Evolutionary conservation across 805 yeast genomes (phyloP), one percentile per base, ranked within the genome.

Genomic region (Metschnikowia orientalis): DNA sequence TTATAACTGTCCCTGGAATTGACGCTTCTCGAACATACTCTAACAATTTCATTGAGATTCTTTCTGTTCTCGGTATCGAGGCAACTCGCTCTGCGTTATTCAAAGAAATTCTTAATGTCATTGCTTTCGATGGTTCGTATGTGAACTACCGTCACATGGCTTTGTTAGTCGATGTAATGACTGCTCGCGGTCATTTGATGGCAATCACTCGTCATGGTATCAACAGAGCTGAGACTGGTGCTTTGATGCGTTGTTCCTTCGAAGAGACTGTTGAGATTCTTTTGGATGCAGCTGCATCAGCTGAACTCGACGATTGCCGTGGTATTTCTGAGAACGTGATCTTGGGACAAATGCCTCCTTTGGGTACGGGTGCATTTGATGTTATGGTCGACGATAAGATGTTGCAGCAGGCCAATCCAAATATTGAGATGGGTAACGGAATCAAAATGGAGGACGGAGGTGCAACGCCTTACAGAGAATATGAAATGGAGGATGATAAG

Each of bases 141-240:
- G 99, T 92, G 42, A 92, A 92, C 64, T 92, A 92, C 67, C 81
- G 99, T 67, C 99, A 92, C 55, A 82, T 92, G 92, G 97, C 99
- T 4, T 69, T 92, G 51, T 73, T 92, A 51, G 97, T 92, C 38
- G 99, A 92, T 69, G 94, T 89, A 23, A 92, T 92, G 99, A 92
- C 99, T 2, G 85, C 95, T 23, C 81, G 95, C 56, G 99, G 99
- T 54, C 95, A 90, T 56, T 72, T 92, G 61, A 90, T 94, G 85
- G 97, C 99, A 24, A 89, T 92, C 53, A 90, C 97, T 26, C 94
- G 99, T 75, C 98, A 92, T 57, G 99, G 99, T 75, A 90, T 92
- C 64, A 92, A 92, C 64, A 81, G 99, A 67, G 84, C 95, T 23
- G 96, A 92, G 47, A 92, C 99, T 18, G 99, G 99, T 65, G 98